Base-by-base conservation (phyloP, 805 yeast species). In the Ogataea salicorniae region DNA sequence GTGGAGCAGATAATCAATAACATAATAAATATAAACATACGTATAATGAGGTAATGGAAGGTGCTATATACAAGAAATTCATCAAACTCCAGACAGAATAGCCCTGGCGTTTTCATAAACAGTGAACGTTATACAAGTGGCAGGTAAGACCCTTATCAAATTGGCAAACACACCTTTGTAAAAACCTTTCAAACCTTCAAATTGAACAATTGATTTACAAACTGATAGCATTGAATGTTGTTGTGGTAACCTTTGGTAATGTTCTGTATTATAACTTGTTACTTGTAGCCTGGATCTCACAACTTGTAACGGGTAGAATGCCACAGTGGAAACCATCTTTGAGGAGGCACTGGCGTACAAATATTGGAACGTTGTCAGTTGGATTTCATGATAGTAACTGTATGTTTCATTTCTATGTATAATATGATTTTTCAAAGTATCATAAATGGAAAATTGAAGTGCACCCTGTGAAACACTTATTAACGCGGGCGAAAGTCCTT, bases 381-480 rank as follows among this genome's bases (percentile, higher is more conserved):
- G 15, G 49, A 54, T 20, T 42, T 42, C 35, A 41, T 42, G 39
- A 14, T 26, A 31, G 40, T 46, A 50, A 49, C 41, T 53, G 23
- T 36, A 46, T 35, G 38, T n/a, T 11, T 37, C 22, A 16, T 16
- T 33, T 17, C 29, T 39, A 26, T 46, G 54, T 48, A 56, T 47
- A 20, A 61, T 33, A 33, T 60, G 59, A 45, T 67, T 63, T 61
- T 91, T 92, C 46, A 88, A 59, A 11, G 86, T 77, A 59, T 92
- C 97, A 60, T 94, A 94, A 23, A 90, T 68, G 23, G 95, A 79
- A 60, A 94, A 84, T 59, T 94, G 96, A 6, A 94, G 64, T 2
- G 96, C 89, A 6, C 95, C 95, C 62, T 94, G 98, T 14, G 85
- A 77, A 2, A 94, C 96, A 50, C 88, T 90, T 42, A 92, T 69